Percentiles rank a stretch among this genome's conserved stretches.
Evolutionary conservation across 257 asterid species (phyloP).

Genomic region (Solanum ossicruentum): DNA sequence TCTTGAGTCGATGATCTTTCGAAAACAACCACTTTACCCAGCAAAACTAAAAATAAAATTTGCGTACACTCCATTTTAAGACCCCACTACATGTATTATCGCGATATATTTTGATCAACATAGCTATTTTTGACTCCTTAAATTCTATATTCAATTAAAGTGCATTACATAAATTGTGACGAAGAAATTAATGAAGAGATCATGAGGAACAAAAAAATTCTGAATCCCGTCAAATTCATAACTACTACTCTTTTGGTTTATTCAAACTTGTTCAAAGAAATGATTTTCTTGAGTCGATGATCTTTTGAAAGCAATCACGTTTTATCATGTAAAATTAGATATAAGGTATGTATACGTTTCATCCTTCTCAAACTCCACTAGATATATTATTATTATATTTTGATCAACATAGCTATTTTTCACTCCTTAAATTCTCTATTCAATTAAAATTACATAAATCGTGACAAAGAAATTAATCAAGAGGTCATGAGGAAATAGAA

Average conservation of each 20-base stretch:
- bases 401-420: neutral
- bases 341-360: too few species aligned
- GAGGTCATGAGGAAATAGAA: neutral
- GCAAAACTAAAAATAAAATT: too few species aligned
- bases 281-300: neutral
- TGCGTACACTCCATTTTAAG: rapidly evolving
- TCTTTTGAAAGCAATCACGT: neutral
- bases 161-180: neutral
- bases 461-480: neutral
- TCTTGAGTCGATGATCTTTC: neutral
- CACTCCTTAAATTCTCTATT: neutral
- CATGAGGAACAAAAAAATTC: neutral
- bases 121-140: neutral
- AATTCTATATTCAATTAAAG: neutral
- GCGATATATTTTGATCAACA: neutral
- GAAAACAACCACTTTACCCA: neutral
- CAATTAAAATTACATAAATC: neutral
- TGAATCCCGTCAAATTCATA: neutral
- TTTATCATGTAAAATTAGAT: neutral
- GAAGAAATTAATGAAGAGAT: neutral
- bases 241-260: neutral
- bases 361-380: rapidly evolving
- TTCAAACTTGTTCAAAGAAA: neutral
- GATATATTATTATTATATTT: neutral
- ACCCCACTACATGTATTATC: neutral